Evolutionary conservation across 1,284 basidiomycete genomes (phyloP).

Genomic region (Heterobasidion parviporum): DNA sequence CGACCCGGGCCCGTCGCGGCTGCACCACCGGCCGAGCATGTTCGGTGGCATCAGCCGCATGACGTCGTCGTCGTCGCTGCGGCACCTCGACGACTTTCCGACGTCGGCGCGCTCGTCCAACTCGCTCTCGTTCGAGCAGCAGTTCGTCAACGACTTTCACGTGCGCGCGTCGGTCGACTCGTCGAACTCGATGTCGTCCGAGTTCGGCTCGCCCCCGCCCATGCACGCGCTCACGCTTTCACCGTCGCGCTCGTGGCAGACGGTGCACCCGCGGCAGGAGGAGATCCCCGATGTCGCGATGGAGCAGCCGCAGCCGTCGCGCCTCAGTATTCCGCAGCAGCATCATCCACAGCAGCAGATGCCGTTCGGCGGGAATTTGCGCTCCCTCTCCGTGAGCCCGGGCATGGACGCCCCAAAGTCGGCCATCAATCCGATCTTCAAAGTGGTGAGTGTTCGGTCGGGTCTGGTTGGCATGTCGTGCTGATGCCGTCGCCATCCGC

Average conservation of each 20-base stretch:
- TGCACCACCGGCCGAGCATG: conserved; percentile 50
- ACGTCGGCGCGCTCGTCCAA: conserved; percentile 72
- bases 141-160: conserved; percentile 72
- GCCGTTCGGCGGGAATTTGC: conserved; percentile 23
- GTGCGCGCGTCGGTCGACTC: conserved; percentile 62
- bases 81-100: conserved; percentile 65
- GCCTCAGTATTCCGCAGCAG: conserved; percentile 38
- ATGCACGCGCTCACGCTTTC: conserved; percentile 68
- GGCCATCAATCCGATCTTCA: conserved; percentile 84
- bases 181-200: conserved; percentile 27
- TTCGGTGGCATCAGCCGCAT: conserved; percentile 60
- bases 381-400: conserved; percentile 36
- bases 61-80: conserved; percentile 61
- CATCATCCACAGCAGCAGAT: conserved; percentile 25
- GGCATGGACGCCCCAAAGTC: conserved; percentile 47
- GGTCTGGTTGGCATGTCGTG: conserved; percentile 1
- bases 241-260: conserved; percentile 35
- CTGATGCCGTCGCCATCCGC: conserved; percentile 8
- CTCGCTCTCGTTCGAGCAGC: conserved; percentile 75
- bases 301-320: conserved; percentile 23
- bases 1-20: conserved; percentile 71
- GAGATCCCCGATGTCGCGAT: conserved; percentile 8
- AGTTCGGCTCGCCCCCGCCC: conserved; percentile 63
- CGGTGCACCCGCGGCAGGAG: conserved; percentile 17
- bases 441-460: conserved; percentile 63